A percentile compares a stretch with the other conserved stretches of the same genome.
Evolutionary conservation across 108 stramenopile genomes (phyloP).

Genomic region (Stephanodiscus triporus): DNA sequence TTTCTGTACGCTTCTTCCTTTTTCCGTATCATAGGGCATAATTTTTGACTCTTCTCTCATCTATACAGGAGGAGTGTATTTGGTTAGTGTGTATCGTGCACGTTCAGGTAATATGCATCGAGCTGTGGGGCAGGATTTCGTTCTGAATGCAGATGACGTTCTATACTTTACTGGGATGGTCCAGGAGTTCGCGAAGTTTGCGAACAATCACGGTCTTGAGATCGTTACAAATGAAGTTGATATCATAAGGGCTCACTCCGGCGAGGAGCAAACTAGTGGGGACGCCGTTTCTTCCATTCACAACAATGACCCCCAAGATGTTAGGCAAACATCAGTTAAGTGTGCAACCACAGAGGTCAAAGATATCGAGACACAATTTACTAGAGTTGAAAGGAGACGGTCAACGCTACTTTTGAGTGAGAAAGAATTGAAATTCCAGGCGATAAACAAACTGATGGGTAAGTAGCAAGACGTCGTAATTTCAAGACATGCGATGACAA

Average conservation of each 20-base stretch:
- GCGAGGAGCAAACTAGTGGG: neutral
- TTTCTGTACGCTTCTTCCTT: neutral
- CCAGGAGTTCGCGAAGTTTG: slow-evolving; percentile 83
- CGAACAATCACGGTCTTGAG: slow-evolving; percentile 84
- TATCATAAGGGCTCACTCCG: neutral
- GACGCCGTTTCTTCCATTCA: neutral
- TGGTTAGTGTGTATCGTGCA: slow-evolving; percentile 83
- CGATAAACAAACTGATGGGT: slow-evolving; percentile 74
- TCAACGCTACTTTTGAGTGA: slow-evolving; percentile 15
- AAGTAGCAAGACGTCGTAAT: slow-evolving; percentile 6
- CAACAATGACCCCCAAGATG: neutral
- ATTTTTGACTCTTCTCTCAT: neutral
- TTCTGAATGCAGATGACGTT: slow-evolving; percentile 82
- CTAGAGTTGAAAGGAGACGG: slow-evolving; percentile 1
- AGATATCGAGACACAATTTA: neutral
- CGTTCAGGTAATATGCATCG: slow-evolving; percentile 83
- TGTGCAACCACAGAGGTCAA: slow-evolving; percentile 12
- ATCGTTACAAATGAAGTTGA: slow-evolving; percentile 77
- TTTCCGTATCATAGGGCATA: slow-evolving; percentile 6
- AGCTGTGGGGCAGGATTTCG: slow-evolving; percentile 89
- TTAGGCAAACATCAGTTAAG: slow-evolving; percentile 10
- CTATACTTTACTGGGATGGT: slow-evolving; percentile 88
- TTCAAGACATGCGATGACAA: neutral
- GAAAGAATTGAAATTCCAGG: slow-evolving; percentile 56
- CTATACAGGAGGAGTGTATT: slow-evolving; percentile 62